These are phyloP conservation scores for Tylopilus vinaceipallidus DNA, from an alignment of 768 basidiomycete genomes.

Conservation along the genomic window DNA sequence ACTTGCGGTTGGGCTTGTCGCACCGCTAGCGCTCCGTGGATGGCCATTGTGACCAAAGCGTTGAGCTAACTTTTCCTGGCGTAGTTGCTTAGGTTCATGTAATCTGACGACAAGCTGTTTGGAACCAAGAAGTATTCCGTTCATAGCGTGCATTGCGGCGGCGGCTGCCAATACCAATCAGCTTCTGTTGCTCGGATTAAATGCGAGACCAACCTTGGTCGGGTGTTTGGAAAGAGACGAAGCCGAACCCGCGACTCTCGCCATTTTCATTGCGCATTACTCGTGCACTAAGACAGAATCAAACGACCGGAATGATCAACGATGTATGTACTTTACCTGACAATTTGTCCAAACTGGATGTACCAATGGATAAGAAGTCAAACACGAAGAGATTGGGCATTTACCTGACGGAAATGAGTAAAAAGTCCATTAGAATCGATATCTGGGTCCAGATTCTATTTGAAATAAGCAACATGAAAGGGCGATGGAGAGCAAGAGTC, in stretches of 20 bases:
- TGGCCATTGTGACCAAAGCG: slow-evolving; percentile 80
- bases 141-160: slow-evolving; percentile 78
- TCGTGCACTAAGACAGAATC: slow-evolving; percentile 58
- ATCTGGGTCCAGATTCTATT: slow-evolving; percentile 78
- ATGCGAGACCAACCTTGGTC: slow-evolving; percentile 59
- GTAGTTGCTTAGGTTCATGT: slow-evolving; percentile 89
- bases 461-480: slow-evolving; percentile 2
- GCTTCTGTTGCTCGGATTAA: neutral
- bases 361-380: slow-evolving; percentile 16
- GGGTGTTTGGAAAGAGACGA: slow-evolving; percentile 83
- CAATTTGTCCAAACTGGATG: slow-evolving; percentile 79
- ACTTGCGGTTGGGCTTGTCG: slow-evolving; percentile 80
- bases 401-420: slow-evolving; percentile 75
- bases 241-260: slow-evolving; percentile 85
- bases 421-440: slow-evolving; percentile 86
- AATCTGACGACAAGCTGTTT: slow-evolving; percentile 84
- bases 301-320: neutral
- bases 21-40: slow-evolving; percentile 76
- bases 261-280: slow-evolving; percentile 88
- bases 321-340: slow-evolving; percentile 53
- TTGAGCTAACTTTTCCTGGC: slow-evolving; percentile 84
- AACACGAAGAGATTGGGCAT: slow-evolving; percentile 1
- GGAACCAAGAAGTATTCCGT: slow-evolving; percentile 64
- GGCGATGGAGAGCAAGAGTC: slow-evolving; percentile 10
- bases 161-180: slow-evolving; percentile 46